Conservation (phyloP, 495 filamentous ascomycete species). For the Trichocladium uniseriatum region DNA sequence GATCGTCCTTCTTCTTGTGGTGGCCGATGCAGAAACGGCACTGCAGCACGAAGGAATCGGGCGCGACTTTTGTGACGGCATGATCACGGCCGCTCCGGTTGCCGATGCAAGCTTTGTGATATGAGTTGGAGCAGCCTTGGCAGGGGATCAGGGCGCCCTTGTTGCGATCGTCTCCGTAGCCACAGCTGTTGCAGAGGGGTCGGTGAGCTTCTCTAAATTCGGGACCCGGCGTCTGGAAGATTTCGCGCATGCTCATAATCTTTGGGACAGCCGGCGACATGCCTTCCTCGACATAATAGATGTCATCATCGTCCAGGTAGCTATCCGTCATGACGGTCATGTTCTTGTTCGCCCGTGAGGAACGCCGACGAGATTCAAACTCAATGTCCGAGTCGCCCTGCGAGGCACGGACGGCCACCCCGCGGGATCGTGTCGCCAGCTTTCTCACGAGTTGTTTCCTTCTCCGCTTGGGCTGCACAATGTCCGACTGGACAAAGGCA, state of each 20-base stretch:
- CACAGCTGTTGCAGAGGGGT: conserved; percentile 66
- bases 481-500: conserved; percentile 33
- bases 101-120: conserved; percentile 76
- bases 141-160: conserved; percentile 68
- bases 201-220: conserved; percentile 60
- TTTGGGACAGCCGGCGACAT: conserved; percentile 38
- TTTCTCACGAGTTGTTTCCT: neutral
- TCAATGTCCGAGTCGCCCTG: conserved; percentile 34
- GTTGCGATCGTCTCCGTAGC: conserved; percentile 39
- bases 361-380: conserved; percentile 42
- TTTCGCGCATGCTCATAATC: conserved; percentile 56
- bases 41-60: conserved; percentile 75
- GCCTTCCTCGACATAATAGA: conserved; percentile 51
- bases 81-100: conserved; percentile 66
- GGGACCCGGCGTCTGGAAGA: conserved; percentile 46
- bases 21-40: conserved; percentile 74
- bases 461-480: conserved; percentile 14
- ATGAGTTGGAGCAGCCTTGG: conserved; percentile 79
- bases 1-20: conserved; percentile 54
- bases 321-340: conserved; percentile 54
- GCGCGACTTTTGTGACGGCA: conserved; percentile 80
- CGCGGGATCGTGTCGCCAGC: neutral
- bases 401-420: neutral
- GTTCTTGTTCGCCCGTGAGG: conserved; percentile 38
- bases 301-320: conserved; percentile 44